These are phyloP conservation scores for Clitopilus hobsonii DNA, from an alignment of 768 basidiomycete genomes.

Conservation along the genomic window DNA sequence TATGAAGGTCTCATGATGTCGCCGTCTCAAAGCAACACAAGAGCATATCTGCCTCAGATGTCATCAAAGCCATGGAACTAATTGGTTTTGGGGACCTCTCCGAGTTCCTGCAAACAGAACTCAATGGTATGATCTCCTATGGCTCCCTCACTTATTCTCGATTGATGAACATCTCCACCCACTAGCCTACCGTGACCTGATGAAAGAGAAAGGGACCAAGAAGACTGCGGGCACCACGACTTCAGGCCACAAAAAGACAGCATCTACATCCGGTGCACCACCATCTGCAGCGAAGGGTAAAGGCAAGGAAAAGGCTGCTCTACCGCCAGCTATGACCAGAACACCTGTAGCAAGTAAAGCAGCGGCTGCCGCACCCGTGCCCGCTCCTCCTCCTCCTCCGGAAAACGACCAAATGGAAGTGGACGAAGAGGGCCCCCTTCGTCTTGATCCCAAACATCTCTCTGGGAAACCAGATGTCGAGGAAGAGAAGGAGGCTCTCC, in stretches of 20 bases:
- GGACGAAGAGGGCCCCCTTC: constrained; percentile 4
- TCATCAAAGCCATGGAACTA: constrained; percentile 79
- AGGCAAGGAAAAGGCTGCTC: constrained; percentile 24
- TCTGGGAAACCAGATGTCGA: constrained; percentile 30
- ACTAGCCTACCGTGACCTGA: constrained; percentile 60
- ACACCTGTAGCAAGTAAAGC: neutral
- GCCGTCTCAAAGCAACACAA: constrained; percentile 82
- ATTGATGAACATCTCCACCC: neutral
- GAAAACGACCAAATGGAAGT: neutral
- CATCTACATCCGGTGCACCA: constrained; percentile 15
- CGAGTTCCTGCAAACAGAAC: constrained; percentile 56
- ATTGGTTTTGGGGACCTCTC: constrained; percentile 74
- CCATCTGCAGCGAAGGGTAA: constrained; percentile 20
- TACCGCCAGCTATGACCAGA: constrained; percentile 6
- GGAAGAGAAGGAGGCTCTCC: constrained; percentile 21
- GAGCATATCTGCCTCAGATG: constrained; percentile 83
- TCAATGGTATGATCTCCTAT: constrained; percentile 43
- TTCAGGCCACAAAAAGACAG: constrained; percentile 18
- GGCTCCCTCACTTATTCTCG: neutral
- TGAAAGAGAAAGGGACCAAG: constrained; percentile 59
- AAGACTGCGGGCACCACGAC: constrained; percentile 21
- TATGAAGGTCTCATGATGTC: constrained; percentile 77
- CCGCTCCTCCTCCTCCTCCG: neutral
- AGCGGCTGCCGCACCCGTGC: neutral
- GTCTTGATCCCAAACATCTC: no score